Evolutionary conservation across 495 filamentous ascomycete genomes (phyloP), one percentile per base, ranked within the genome.

Genomic region (Annulohypoxylon bovei): DNA sequence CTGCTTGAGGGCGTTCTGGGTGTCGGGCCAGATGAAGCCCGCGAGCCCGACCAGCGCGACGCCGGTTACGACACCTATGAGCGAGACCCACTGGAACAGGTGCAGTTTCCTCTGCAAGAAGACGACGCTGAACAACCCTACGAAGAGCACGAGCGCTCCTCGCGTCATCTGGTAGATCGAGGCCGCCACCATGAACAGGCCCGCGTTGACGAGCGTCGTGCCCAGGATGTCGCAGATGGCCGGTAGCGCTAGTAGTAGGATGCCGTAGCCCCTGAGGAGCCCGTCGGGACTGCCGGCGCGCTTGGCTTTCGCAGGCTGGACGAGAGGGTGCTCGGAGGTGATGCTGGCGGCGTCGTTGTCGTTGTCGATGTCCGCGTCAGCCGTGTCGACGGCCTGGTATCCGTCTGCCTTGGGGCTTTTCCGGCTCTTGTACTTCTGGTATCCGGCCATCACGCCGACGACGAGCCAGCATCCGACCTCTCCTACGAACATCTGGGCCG

Each of bases 111-210:
- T 88, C 58, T 86, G 88, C 35, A 99, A 81, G 77, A 99, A 98
- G 2, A 97, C 70, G 5, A 99, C 94, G 75, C 93, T 97, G 83
- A 99, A 98, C 0, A 98, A 80, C 0, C 95, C 95, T 9, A 99
- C 95, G 64, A 98, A 99, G 4, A 99, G 84, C 14, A 98, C 94
- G 25, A 99, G 83, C 0, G 95, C 95, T 14, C 95, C 95, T 27
- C 95, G 87, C 7, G 95, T 98, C 95, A 99, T 99, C 78, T 99
- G 95, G 83, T 98, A 99, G 72, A 99, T 97, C 67, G 90, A 93
- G 0, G 95, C 93, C 1, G 92, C 95, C 8, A 98, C 93, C 73
- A 98, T 96, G 49, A 98, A 85, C 63, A 99, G 82, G 11, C 95
- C 95, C 4, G 93, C 91, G 78, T 98, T 99, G 92, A 99, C 97